phyloP scores from a whole-genome alignment of 1,139 yeast genomes.

The Saccharomyces hybrid region DNA sequence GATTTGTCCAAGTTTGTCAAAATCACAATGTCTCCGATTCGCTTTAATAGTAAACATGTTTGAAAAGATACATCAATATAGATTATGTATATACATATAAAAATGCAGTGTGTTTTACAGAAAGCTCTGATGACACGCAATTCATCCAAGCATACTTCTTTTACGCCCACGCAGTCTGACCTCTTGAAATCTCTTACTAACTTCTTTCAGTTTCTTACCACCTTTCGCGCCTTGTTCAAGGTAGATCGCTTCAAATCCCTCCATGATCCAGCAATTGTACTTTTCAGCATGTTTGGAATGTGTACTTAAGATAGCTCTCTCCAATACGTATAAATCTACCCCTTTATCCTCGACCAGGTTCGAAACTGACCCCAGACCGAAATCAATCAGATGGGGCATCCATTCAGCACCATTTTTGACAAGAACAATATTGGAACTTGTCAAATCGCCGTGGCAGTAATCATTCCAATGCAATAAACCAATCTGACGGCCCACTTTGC shows the following conservation, averaged over 20 bases:
- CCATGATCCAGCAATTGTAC: constrained; percentile 63
- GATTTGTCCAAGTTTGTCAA: not conserved
- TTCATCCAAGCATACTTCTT: constrained; percentile 81
- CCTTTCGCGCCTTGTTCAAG: constrained; percentile 31
- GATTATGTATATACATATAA: not conserved
- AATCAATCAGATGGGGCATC: constrained; percentile 70
- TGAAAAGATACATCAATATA: not conserved
- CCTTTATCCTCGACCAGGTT: constrained; percentile 85
- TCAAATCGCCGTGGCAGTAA: constrained; percentile 89
- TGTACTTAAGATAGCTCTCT: constrained; percentile 83
- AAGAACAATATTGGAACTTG: constrained; percentile 78
- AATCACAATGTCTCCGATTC: not conserved
- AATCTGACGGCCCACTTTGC: constrained; percentile 57
- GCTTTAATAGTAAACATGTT: not conserved
- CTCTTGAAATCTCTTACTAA: constrained; percentile 59
- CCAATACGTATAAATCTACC: constrained; percentile 88
- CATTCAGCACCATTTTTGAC: constrained; percentile 25
- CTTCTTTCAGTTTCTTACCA: constrained; percentile 44
- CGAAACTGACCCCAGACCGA: constrained; percentile 73
- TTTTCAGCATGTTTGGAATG: constrained; percentile 65
- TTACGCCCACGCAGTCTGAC: constrained; percentile 91
- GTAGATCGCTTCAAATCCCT: constrained; percentile 54
- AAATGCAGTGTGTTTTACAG: not conserved
- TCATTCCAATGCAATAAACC: constrained; percentile 69
- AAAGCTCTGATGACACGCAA: not conserved